Evolutionary conservation across 169 alveolate genomes (phyloP).

Genomic region (Cyclospora cayetanensis): DNA sequence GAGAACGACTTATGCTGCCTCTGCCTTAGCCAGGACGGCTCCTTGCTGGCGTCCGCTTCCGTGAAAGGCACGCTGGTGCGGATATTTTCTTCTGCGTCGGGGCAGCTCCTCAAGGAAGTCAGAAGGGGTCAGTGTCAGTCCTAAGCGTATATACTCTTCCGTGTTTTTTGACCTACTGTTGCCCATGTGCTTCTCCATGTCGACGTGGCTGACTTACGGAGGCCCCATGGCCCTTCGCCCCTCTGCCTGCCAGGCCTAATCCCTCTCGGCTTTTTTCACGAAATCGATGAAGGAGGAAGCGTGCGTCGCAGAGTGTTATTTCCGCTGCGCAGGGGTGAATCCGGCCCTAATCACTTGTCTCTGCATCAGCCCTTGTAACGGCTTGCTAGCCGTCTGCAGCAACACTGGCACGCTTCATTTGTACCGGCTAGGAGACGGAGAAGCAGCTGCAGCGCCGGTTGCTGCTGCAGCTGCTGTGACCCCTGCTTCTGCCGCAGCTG

Average conservation of each 20-base stretch:
- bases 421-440: conserved; percentile 11
- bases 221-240: no score
- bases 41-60: neutral
- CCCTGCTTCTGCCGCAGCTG: neutral
- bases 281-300: no score
- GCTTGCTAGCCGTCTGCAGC: conserved; percentile 22
- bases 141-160: no score
- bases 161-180: no score
- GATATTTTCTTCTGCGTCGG: neutral
- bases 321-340: conserved; percentile 14
- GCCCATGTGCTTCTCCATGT: no score
- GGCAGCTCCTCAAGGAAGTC: neutral
- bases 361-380: conserved; percentile 7
- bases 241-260: no score
- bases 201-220: no score
- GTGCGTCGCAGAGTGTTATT: no score
- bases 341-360: conserved; percentile 5
- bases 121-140: no score
- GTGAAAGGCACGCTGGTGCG: neutral
- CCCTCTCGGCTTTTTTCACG: no score
- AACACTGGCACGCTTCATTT: conserved; percentile 26
- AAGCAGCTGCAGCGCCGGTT: conserved; percentile 10
- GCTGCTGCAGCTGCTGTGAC: neutral
- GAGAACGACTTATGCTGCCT: neutral
- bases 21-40: neutral